Base-by-base conservation (phyloP, 106 monocot genomes). In the Posidonia australis region DNA sequence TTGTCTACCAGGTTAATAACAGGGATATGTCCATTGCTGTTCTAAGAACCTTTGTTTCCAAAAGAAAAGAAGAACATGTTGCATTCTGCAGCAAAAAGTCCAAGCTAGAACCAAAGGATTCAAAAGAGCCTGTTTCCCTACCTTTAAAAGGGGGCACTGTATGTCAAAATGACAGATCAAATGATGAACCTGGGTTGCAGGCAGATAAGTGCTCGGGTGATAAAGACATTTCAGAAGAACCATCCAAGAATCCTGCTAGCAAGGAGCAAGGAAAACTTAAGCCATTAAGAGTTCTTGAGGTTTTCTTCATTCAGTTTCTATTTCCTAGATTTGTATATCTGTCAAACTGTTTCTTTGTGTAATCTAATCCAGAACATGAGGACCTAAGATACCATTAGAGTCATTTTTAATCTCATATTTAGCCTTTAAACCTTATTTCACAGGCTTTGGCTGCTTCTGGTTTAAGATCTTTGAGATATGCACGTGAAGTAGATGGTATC, bases 371-470 rank as follows among this genome's bases (percentile, higher is more conserved):
- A n/a, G n/a, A n/a, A n/a, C n/a, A n/a, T n/a, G n/a, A n/a, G n/a
- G n/a, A n/a, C n/a, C n/a, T n/a, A n/a, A n/a, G n/a, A n/a, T n/a
- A n/a, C n/a, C n/a, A n/a, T n/a, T n/a, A n/a, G n/a, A n/a, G n/a
- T n/a, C n/a, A n/a, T 36, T 4, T 36, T 7, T 36, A 36, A 36
- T 24, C 17, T 29, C 22, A 58, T 47, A 19, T 19, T 12, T 31
- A 42, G 14, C 0, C 22, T 56, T 13, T n/a, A n/a, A 28, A 13
- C 63, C 62, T 56, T 68, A 59, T 47, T 32, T 74, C 62, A 72
- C 67, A 93, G 93, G 85, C 93, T 70, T 81, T 93, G 70, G 89
- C 88, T 66, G 93, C 93, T 65, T 89, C 93, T 81, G 93, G 93
- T 54, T 77, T 93, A 64, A 83, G 93, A 81, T 74, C 93, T 64